Evolutionary conservation across 805 yeast genomes (phyloP).

Genomic region (Ogataea ramenticola): DNA sequence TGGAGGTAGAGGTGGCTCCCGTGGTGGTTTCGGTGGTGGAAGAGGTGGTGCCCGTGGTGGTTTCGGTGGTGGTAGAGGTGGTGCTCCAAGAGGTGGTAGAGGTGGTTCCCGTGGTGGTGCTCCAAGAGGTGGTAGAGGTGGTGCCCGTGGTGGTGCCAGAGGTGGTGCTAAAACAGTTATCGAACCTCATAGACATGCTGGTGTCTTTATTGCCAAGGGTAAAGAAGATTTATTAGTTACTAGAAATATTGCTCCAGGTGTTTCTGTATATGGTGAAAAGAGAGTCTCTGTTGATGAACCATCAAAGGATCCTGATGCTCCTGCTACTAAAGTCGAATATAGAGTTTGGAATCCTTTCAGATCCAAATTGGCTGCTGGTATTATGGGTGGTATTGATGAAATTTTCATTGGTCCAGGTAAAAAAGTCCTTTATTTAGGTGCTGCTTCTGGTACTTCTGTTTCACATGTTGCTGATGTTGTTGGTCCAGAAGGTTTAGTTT

Average conservation of each 20-base stretch:
- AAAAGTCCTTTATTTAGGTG: constrained; percentile 96
- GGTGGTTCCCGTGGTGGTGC: constrained; percentile 54
- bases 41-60: constrained; percentile 47
- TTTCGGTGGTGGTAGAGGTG: constrained; percentile 42
- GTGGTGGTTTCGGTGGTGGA: constrained; percentile 45
- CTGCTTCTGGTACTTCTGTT: constrained; percentile 99
- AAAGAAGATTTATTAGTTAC: constrained; percentile 97
- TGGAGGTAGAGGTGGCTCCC: constrained; percentile 37
- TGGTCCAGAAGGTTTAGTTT: constrained; percentile 98
- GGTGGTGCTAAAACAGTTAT: constrained; percentile 96
- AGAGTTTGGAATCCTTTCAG: constrained; percentile 99
- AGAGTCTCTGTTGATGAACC: constrained; percentile 92
- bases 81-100: constrained; percentile 41
- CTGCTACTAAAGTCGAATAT: constrained; percentile 93
- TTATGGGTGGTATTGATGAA: constrained; percentile 99
- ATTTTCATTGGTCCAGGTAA: constrained; percentile 96
- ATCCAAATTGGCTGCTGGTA: constrained; percentile 99
- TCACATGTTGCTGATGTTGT: constrained; percentile 97
- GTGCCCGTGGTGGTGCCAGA: constrained; percentile 67
- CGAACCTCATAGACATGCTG: constrained; percentile 98
- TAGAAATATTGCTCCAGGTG: constrained; percentile 97
- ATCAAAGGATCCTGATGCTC: constrained; percentile 76
- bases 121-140: constrained; percentile 51
- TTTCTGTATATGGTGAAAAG: constrained; percentile 97
- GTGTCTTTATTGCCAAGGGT: constrained; percentile 99